Conservation (phyloP, 805 yeast genomes). For the Ogataea angusta region DNA sequence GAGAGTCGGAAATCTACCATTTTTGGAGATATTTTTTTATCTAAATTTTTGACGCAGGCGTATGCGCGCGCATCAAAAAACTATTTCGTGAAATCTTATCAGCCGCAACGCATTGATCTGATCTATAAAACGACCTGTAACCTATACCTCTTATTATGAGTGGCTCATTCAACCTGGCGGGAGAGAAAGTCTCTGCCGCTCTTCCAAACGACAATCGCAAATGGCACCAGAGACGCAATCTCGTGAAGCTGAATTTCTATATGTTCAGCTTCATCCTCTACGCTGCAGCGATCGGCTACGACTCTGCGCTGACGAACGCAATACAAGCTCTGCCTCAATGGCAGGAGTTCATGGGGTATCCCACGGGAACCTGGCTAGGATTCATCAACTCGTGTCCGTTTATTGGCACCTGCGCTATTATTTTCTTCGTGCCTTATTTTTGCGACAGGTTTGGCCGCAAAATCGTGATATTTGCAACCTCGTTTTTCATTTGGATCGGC, state of each 20-base stretch:
- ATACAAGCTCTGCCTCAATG: constrained; percentile 18
- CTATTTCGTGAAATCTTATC: background rate
- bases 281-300: constrained; percentile 21
- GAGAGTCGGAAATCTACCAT: too few species aligned
- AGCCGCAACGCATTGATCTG: background rate
- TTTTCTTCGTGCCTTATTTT: constrained; percentile 17
- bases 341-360: constrained; percentile 16
- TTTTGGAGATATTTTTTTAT: too few species aligned
- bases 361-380: constrained; percentile 21
- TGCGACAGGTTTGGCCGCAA: constrained; percentile 18
- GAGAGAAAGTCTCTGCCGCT: constrained; percentile 15
- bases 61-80: constrained; percentile 2
- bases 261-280: constrained; percentile 16
- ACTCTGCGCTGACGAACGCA: constrained; percentile 20
- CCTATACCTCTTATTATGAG: background rate
- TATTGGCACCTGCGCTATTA: constrained; percentile 17
- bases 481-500: constrained; percentile 16
- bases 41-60: background rate
- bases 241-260: constrained; percentile 12
- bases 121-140: background rate
- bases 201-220: constrained; percentile 16
- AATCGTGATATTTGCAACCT: constrained; percentile 14
- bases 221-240: constrained; percentile 22
- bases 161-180: constrained; percentile 9
- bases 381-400: constrained; percentile 20